Evolutionary conservation across 208 protist genomes (phyloP).

Genomic region (Trypanosoma boissoni): DNA sequence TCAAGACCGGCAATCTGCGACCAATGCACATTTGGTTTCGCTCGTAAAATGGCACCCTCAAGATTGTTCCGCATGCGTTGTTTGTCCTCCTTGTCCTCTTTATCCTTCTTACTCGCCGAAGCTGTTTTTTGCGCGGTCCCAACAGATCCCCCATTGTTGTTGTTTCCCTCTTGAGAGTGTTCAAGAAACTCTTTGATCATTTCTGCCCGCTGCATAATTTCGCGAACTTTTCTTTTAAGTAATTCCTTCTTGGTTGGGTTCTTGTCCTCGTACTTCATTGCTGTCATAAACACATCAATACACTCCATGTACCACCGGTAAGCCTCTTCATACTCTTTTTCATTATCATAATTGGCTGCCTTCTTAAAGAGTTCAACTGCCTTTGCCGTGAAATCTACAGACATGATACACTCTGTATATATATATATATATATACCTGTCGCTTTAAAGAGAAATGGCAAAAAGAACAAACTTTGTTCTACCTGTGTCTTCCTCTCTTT

Average conservation of each 20-base stretch:
- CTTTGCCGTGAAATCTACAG: conserved; percentile 92
- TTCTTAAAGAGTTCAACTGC: conserved; percentile 93
- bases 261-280: conserved; percentile 95
- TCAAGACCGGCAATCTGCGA: conserved; percentile 90
- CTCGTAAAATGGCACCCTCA: conserved; percentile 63
- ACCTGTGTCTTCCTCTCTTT: neutral
- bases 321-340: conserved; percentile 93
- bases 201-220: conserved; percentile 95
- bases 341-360: conserved; percentile 86
- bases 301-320: conserved; percentile 92
- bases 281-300: conserved; percentile 94
- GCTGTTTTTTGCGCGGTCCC: conserved; percentile 57
- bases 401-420: conserved; percentile 36
- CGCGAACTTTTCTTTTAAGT: conserved; percentile 86
- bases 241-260: conserved; percentile 93
- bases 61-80: conserved; percentile 85
- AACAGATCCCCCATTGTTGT: conserved; percentile 9
- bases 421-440: neutral
- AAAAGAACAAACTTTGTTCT: neutral
- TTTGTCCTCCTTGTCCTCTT: conserved; percentile 92
- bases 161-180: conserved; percentile 59
- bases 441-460: neutral
- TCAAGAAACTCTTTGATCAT: conserved; percentile 95
- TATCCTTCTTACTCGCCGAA: conserved; percentile 68
- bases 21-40: conserved; percentile 88